phyloP scores from a whole-genome alignment of 306 rosid species.

The Dicorynia guianensis region DNA sequence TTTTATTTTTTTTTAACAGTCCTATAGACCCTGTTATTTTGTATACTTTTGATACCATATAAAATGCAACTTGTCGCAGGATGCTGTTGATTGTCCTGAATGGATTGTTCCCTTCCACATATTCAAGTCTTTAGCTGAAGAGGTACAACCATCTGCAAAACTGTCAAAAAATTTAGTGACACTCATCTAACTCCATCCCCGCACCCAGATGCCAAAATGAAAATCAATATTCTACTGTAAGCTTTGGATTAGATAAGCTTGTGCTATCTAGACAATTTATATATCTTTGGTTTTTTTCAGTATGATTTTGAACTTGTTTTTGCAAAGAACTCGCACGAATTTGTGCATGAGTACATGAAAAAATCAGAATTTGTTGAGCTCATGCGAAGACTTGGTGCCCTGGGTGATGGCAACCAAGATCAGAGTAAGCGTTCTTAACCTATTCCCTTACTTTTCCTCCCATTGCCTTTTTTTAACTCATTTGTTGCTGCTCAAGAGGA shows the following conservation, averaged over 20 bases:
- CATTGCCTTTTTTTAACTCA: background rate
- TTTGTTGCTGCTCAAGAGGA: background rate
- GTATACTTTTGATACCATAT: background rate
- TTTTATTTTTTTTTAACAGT: background rate
- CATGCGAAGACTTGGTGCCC: slow-evolving; percentile 94
- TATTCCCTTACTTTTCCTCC: background rate
- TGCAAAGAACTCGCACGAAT: slow-evolving; percentile 82
- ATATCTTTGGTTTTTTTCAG: slow-evolving; percentile 41
- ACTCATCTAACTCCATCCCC: background rate
- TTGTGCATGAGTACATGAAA: slow-evolving; percentile 86
- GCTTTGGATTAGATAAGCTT: slow-evolving; percentile 3
- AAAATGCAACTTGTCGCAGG: slow-evolving; percentile 57
- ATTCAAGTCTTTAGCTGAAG: slow-evolving; percentile 89
- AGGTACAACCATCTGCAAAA: slow-evolving; percentile 54
- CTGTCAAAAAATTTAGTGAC: background rate
- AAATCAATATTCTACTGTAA: background rate
- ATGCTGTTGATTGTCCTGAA: slow-evolving; percentile 98
- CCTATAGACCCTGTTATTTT: background rate
- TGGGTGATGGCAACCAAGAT: slow-evolving; percentile 97
- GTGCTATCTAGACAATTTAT: slow-evolving; percentile 23
- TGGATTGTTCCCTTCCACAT: slow-evolving; percentile 90
- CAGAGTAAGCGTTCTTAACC: slow-evolving; percentile 53
- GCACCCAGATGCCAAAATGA: background rate
- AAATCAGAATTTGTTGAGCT: slow-evolving; percentile 78
- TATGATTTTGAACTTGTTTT: slow-evolving; percentile 89